Base-by-base conservation (phyloP, 768 basidiomycete species). In the Leccinum uliginosum region DNA sequence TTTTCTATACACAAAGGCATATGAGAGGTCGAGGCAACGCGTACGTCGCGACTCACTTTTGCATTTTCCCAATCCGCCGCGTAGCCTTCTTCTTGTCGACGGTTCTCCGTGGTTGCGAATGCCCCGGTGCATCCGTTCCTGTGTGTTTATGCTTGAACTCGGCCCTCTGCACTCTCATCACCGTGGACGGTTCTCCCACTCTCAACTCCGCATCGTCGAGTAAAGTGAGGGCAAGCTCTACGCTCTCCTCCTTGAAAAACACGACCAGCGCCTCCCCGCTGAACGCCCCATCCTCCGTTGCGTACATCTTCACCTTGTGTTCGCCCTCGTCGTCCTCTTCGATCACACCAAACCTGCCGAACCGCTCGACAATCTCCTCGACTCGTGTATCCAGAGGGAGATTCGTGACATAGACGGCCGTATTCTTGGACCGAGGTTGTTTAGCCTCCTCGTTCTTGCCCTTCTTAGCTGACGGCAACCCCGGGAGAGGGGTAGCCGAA, bases 241-340 rank as follows among this genome's bases (percentile, higher is more conserved):
- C 97, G n/a, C 89, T 92, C 58, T 93, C 95, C 70, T 96, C 93
- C 72, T 97, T 97, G 80, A 98, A 96, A 73, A 91, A 99, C 32
- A 98, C 93, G 56, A 99, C 87, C 61, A 98, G 74, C 3, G 94
- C 96, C 62, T 98, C 96, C 38, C 97, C 96, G 63, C 83, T 97
- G 73, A 98, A 97, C 24, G 80, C 68, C 32, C 95, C 94, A 58
- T 91, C 83, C 6, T 91, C 92, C 57, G 83, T 84, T 47, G 90
- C 89, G 71, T 99, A 99, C 77, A 98, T 79, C 78, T 99, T 99
- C 69, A 98, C 82, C 68, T 95, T 92, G n/a, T 88, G 86, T 56
- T 91, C 83, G 2, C 91, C 94, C n/a, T 85, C 77, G 63, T 94
- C 88, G 59, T 93, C 93, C 66, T 96, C 92, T 68, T 98, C 87